Evolutionary conservation across 805 yeast genomes (phyloP).

Genomic region (Priceomyces carsonii): DNA sequence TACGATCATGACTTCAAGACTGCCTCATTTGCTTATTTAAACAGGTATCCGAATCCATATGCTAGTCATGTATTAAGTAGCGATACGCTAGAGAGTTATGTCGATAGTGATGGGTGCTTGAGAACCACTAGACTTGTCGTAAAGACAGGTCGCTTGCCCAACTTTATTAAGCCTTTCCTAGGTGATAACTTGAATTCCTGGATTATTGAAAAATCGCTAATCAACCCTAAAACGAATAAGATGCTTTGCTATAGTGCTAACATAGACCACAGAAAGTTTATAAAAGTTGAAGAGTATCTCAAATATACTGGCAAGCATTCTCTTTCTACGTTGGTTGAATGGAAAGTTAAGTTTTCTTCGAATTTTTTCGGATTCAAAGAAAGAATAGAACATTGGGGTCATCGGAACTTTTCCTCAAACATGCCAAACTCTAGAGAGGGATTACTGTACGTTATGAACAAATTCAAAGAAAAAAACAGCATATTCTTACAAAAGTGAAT

Average conservation of each 20-base stretch:
- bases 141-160: slow-evolving; percentile 79
- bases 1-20: slow-evolving; percentile 60
- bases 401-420: slow-evolving; percentile 66
- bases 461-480: slow-evolving; percentile 39
- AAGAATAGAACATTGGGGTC: slow-evolving; percentile 82
- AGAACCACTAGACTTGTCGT: slow-evolving; percentile 72
- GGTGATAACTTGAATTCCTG: slow-evolving; percentile 69
- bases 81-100: slow-evolving; percentile 66
- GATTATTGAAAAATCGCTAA: slow-evolving; percentile 77
- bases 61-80: slow-evolving; percentile 81
- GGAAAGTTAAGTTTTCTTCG: slow-evolving; percentile 68
- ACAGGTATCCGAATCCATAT: slow-evolving; percentile 67
- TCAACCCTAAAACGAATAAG: slow-evolving; percentile 57
- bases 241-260: slow-evolving; percentile 77
- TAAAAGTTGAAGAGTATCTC: slow-evolving; percentile 77
- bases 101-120: slow-evolving; percentile 64
- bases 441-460: slow-evolving; percentile 74
- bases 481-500: slow-evolving; percentile 2
- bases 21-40: slow-evolving; percentile 73
- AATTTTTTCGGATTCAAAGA: slow-evolving; percentile 69
- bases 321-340: slow-evolving; percentile 47
- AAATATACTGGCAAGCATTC: slow-evolving; percentile 41
- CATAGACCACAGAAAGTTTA: slow-evolving; percentile 76
- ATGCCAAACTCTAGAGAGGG: slow-evolving; percentile 68
- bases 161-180: slow-evolving; percentile 73